phyloP scores from a whole-genome alignment of 768 basidiomycete genomes.

The Harrya chromipes region DNA sequence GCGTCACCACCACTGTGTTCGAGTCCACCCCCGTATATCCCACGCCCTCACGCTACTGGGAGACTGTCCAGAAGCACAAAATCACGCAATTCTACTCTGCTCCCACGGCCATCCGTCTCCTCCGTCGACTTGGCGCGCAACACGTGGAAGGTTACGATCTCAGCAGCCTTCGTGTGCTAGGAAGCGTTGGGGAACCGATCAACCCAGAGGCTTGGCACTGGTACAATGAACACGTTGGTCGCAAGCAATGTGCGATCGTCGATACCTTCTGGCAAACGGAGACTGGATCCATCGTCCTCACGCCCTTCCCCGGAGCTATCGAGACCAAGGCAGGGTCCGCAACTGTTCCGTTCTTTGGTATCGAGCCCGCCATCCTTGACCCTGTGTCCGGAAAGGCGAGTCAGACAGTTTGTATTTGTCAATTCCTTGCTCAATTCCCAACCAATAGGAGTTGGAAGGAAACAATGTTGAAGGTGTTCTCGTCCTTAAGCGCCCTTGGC shows the following conservation, averaged over 20 bases:
- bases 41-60: conserved; percentile 95
- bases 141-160: conserved; percentile 85
- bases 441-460: conserved; percentile 60
- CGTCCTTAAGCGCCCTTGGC: conserved; percentile 86
- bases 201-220: conserved; percentile 99
- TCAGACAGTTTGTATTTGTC: not conserved
- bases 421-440: not conserved
- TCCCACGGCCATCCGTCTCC: conserved; percentile 90
- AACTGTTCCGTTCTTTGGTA: conserved; percentile 97
- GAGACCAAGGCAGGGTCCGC: conserved; percentile 96
- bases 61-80: conserved; percentile 89
- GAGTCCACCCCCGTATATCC: conserved; percentile 98
- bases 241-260: conserved; percentile 84
- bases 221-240: conserved; percentile 96
- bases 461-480: conserved; percentile 90
- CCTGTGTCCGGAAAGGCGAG: conserved; percentile 67
- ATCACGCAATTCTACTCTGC: conserved; percentile 96
- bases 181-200: conserved; percentile 96
- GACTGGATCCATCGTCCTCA: conserved; percentile 93
- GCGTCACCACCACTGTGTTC: conserved; percentile 84
- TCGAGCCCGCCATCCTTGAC: conserved; percentile 86
- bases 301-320: conserved; percentile 94
- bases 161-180: conserved; percentile 78
- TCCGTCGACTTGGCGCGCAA: conserved; percentile 81
- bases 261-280: conserved; percentile 99